Percentiles rank a stretch among this genome's conserved stretches.
phyloP scores from a whole-genome alignment of 1,139 yeast species.

The Geotrichum aggregatum region DNA sequence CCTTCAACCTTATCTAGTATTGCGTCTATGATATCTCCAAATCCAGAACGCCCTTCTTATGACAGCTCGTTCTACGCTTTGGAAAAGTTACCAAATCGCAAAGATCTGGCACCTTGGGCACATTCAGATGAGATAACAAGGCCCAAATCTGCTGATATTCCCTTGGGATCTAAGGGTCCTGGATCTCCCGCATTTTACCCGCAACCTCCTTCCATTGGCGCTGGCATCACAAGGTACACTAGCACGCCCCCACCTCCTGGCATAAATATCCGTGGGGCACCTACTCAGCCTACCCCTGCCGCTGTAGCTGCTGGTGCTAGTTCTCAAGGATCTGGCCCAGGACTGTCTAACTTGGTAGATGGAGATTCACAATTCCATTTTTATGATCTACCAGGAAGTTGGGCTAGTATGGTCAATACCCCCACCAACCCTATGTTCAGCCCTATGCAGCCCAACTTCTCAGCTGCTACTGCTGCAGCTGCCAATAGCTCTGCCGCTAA shows the following conservation, averaged over 20 bases:
- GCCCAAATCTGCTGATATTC: conserved; percentile 32
- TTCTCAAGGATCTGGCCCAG: background rate
- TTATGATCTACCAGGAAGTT: conserved; percentile 21
- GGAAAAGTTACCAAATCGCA: conserved; percentile 2
- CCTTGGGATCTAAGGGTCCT: background rate
- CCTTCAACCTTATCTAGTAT: conserved; percentile 11
- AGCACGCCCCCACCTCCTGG: conserved; percentile 21
- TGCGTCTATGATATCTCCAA: conserved; percentile 11
- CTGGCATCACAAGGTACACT: conserved; percentile 8
- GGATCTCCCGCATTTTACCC: background rate
- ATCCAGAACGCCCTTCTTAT: background rate
- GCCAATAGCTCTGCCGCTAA: conserved; percentile 19
- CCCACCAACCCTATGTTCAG: conserved; percentile 26
- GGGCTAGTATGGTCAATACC: conserved; percentile 33
- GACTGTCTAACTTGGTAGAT: conserved; percentile 11
- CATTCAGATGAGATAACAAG: conserved; percentile 28
- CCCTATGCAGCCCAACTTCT: conserved; percentile 3
- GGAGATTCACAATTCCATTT: conserved; percentile 5
- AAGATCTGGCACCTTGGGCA: conserved; percentile 19
- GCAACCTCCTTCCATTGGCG: conserved; percentile 1
- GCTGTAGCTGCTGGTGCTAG: conserved; percentile 1
- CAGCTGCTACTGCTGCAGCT: conserved; percentile 1
- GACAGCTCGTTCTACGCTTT: background rate
- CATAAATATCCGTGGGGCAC: conserved; percentile 12
- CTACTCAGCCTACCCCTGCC: conserved; percentile 14